Evolutionary conservation across 2,329 filamentous ascomycete species (phyloP), one percentile per base, ranked within the genome.

Genomic region (Cryoendolithus antarcticus): DNA sequence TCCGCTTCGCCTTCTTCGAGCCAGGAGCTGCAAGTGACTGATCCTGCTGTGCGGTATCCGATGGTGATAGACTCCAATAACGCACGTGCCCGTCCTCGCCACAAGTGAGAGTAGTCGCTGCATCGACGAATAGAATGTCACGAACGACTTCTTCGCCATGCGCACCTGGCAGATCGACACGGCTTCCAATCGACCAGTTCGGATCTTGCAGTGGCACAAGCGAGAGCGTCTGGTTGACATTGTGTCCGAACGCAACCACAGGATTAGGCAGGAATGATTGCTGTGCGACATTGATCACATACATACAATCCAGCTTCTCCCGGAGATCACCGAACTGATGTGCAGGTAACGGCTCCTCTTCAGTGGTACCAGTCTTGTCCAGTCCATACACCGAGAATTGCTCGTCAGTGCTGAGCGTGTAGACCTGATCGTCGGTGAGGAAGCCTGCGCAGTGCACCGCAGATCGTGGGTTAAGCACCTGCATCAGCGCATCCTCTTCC

Each of bases 381-480:
- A 82, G 64, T 44, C 79, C 73, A 56, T 86, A 86, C 41, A 86
- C 69, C 11, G 80, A 78, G 45, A 86, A 73, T 42, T 75, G 77
- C 64, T 91, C 84, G 56, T 89, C 84, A 42, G 86, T 82, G 1
- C 80, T 84, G 7, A 88, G 62, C 3, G 80, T 81, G 46, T 77
- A 85, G 27, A 86, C 72, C 52, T 81, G 72, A 4, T 70, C 71
- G 10, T 65, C 60, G 40, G 67, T 74, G 39, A 89, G 64, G 62
- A 86, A 88, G 4, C 77, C 80, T 9, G 82, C 77, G 48, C 75
- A 80, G 57, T 86, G 82, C 46, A 89, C 74, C 0, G 82, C 84
- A 28, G 78, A 75, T 30, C 74, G 71, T 54, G 84, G 81, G 59
- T 89, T 89, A 57, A 88, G 77, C 9, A 85, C 82, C 60, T 86